Evolutionary conservation across 2,329 filamentous ascomycete genomes (phyloP).

Genomic region (Fusarium tanahbumbuense): DNA sequence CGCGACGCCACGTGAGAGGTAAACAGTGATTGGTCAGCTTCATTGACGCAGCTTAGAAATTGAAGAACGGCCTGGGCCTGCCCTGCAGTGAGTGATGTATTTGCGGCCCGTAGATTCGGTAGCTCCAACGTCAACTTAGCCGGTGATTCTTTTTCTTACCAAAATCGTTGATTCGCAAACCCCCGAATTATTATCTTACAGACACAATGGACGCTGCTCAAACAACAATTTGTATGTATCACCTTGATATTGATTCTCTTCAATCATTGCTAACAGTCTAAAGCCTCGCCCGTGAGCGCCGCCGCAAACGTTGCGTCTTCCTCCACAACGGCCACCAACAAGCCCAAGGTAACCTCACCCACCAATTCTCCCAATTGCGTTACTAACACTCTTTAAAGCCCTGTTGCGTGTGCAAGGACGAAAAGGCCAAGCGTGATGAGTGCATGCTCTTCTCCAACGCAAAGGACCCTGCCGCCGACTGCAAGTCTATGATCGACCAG

Average conservation of each 20-base stretch:
- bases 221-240: slow-evolving; percentile 44
- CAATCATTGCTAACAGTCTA: slow-evolving; percentile 11
- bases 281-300: slow-evolving; percentile 41
- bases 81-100: slow-evolving; percentile 5
- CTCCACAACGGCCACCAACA: slow-evolving; percentile 47
- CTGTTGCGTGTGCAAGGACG: slow-evolving; percentile 97
- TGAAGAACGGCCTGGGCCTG: slow-evolving; percentile 35
- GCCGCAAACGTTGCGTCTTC: slow-evolving; percentile 47
- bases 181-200: slow-evolving; percentile 4
- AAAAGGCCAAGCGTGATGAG: slow-evolving; percentile 93
- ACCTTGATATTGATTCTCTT: neutral
- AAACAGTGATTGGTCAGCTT: slow-evolving; percentile 47
- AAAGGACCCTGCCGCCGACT: slow-evolving; percentile 84
- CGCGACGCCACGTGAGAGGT: slow-evolving; percentile 47
- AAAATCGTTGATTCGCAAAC: slow-evolving; percentile 35
- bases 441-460: slow-evolving; percentile 98
- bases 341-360: slow-evolving; percentile 57
- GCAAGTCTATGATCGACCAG: slow-evolving; percentile 82
- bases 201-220: slow-evolving; percentile 50
- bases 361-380: slow-evolving; percentile 25
- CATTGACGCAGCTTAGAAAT: slow-evolving; percentile 48
- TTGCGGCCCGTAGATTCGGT: slow-evolving; percentile 5
- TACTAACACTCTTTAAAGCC: slow-evolving; percentile 67
- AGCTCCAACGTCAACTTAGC: slow-evolving; percentile 24
- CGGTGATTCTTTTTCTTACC: slow-evolving; percentile 22